Evolutionary conservation across 306 rosid species (phyloP).

Genomic region (Nissolia schottii): DNA sequence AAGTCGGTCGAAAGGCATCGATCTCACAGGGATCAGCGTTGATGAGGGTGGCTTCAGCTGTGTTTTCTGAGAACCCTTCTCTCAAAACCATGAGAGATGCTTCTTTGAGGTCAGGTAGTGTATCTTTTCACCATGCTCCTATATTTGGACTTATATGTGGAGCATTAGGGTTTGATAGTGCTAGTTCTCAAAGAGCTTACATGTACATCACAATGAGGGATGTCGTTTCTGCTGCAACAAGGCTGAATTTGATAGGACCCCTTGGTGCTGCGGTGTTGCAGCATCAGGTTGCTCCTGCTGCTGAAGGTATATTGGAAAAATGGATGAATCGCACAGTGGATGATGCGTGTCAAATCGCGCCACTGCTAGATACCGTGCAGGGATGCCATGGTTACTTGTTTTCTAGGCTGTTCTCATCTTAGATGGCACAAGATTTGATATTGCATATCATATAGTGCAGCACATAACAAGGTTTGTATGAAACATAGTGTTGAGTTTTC

Average conservation of each 20-base stretch:
- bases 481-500: background rate
- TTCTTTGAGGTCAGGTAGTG: slow-evolving; percentile 37
- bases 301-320: slow-evolving; percentile 53
- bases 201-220: slow-evolving; percentile 81
- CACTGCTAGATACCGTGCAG: slow-evolving; percentile 75
- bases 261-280: slow-evolving; percentile 78
- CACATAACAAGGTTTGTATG: background rate
- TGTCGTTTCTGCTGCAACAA: slow-evolving; percentile 81
- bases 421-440: background rate
- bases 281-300: slow-evolving; percentile 60
- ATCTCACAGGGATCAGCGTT: slow-evolving; percentile 74
- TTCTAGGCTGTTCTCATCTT: slow-evolving; percentile 72
- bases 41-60: slow-evolving; percentile 75
- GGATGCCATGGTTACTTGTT: slow-evolving; percentile 83
- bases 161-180: slow-evolving; percentile 53
- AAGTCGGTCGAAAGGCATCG: slow-evolving; percentile 82
- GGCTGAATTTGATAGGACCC: slow-evolving; percentile 79
- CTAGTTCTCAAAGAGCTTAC: slow-evolving; percentile 71
- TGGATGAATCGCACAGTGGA: slow-evolving; percentile 59
- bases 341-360: slow-evolving; percentile 69
- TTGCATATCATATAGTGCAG: background rate
- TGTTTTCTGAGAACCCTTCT: slow-evolving; percentile 58
- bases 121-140: slow-evolving; percentile 76
- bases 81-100: slow-evolving; percentile 62
- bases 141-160: slow-evolving; percentile 74